Evolutionary conservation across 352 stramenopile genomes (phyloP).

Genomic region (Phytophthora quininea): DNA sequence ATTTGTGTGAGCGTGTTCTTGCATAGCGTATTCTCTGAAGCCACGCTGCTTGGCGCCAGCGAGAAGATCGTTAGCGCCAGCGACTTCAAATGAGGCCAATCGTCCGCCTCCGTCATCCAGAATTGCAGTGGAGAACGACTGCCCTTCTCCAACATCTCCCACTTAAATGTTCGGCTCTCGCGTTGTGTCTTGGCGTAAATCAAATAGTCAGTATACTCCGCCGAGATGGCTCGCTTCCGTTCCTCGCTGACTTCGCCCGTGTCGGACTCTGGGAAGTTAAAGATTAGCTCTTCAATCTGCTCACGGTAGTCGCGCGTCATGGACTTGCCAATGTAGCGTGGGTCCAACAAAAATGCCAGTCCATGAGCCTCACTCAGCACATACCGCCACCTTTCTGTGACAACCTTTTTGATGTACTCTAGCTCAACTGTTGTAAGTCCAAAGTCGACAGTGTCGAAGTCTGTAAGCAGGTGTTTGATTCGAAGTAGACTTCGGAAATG

Average conservation of each 20-base stretch:
- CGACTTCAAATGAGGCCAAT: slow-evolving; percentile 81
- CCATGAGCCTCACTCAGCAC: slow-evolving; percentile 78
- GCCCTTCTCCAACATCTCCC: slow-evolving; percentile 86
- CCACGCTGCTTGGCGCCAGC: slow-evolving; percentile 72
- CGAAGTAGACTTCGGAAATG: slow-evolving; percentile 86
- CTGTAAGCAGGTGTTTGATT: slow-evolving; percentile 75
- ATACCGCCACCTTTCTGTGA: slow-evolving; percentile 78
- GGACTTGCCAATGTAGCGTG: slow-evolving; percentile 82
- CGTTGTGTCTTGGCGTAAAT: slow-evolving; percentile 85
- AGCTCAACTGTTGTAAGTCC: slow-evolving; percentile 68
- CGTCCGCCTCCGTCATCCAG: slow-evolving; percentile 76
- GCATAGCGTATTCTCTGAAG: slow-evolving; percentile 74
- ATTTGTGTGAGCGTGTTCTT: slow-evolving; percentile 69
- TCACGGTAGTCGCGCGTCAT: slow-evolving; percentile 85
- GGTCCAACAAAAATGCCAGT: slow-evolving; percentile 76
- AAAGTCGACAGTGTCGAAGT: slow-evolving; percentile 75
- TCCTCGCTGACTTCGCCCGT: slow-evolving; percentile 70
- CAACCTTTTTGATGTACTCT: slow-evolving; percentile 85
- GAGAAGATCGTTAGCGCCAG: slow-evolving; percentile 82
- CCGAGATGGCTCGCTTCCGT: slow-evolving; percentile 67
- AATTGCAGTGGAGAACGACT: slow-evolving; percentile 80
- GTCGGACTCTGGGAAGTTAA: slow-evolving; percentile 79
- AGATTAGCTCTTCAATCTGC: slow-evolving; percentile 85
- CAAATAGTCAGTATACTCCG: slow-evolving; percentile 82
- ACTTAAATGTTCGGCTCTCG: slow-evolving; percentile 82